These are phyloP conservation scores for Panicum virgatum DNA, from an alignment of 202 grass and related monocot species.

Conservation along the genomic window DNA sequence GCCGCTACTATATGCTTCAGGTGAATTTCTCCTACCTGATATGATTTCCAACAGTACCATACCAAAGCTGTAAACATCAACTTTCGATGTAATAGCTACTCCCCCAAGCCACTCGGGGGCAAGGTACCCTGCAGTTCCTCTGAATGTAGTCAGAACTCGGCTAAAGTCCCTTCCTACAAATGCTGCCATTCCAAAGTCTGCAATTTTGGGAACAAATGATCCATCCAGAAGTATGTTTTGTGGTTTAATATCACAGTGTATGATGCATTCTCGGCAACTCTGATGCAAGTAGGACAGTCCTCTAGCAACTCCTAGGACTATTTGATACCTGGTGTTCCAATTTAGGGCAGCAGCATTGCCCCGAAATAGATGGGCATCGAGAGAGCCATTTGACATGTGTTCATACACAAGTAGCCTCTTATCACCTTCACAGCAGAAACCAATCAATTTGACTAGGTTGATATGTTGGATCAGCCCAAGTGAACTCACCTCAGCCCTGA, in stretches of 20 bases:
- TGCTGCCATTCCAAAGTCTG: constrained; percentile 50
- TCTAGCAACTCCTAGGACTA: constrained; percentile 38
- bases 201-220: constrained; percentile 37
- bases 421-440: constrained; percentile 41
- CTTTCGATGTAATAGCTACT: constrained; percentile 39
- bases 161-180: constrained; percentile 47
- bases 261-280: constrained; percentile 37
- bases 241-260: constrained; percentile 47
- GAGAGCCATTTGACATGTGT: constrained; percentile 42
- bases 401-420: constrained; percentile 41
- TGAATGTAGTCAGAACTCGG: constrained; percentile 36
- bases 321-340: constrained; percentile 31
- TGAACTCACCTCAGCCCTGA: constrained; percentile 42
- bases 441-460: constrained; percentile 46
- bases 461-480: constrained; percentile 45
- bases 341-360: not conserved
- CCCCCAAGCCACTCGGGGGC: constrained; percentile 53
- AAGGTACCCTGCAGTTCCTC: constrained; percentile 52
- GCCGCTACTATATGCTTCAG: not conserved
- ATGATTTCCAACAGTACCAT: constrained; percentile 52
- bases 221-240: constrained; percentile 10
- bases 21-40: constrained; percentile 46
- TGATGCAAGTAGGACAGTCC: constrained; percentile 44
- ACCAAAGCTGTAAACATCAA: constrained; percentile 54
- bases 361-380: constrained; percentile 38